Base-by-base conservation (phyloP, 352 stramenopile species). In the Detonula confervacea region DNA sequence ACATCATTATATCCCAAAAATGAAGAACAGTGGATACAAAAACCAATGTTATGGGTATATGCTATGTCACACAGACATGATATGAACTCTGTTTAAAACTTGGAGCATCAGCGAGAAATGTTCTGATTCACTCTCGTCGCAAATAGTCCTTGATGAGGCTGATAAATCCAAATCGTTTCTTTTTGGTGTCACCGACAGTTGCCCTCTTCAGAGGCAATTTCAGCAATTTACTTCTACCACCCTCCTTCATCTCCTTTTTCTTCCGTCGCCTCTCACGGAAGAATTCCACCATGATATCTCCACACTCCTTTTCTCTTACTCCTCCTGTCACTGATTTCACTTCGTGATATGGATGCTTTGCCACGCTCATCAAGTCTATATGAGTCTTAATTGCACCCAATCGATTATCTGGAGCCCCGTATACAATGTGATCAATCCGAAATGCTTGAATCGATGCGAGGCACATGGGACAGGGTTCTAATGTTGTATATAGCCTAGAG, bases 401-500 rank as follows among this genome's bases (percentile, higher is more conserved):
- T 75, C 87, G 66, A 39, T 91, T 62, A 83, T 95, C 89, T 22
- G 67, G 73, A 16, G 91, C 91, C 11, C 90, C 92, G 76, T 93
- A 96, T 0, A 96, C 88, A 25, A 96, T 82, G 12, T 80, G 62
- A 35, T 83, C 73, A 9, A 95, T 74, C 3, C 92, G 84, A 78
- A 94, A 95, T 14, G 81, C 87, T 70, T 93, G 83, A 51, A 86
- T 83, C 2, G 91, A 89, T 24, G 86, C 76, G 9, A 95, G 66
- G 74, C 92, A 96, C 78, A 95, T 93, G n/a, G 90, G 73, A 71
- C 92, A 96, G 6, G 92, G 92, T 77, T 96, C 92, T 24, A 95
- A 66, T 18, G 90, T 95, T 0, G 77, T 87, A 57, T 96, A 96
- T 6, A 96, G 71, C 35, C 86, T 95, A n/a, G 73, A 88, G 72